Conservation (phyloP, 352 stramenopile species). For the Thraustotheca clavata region DNA sequence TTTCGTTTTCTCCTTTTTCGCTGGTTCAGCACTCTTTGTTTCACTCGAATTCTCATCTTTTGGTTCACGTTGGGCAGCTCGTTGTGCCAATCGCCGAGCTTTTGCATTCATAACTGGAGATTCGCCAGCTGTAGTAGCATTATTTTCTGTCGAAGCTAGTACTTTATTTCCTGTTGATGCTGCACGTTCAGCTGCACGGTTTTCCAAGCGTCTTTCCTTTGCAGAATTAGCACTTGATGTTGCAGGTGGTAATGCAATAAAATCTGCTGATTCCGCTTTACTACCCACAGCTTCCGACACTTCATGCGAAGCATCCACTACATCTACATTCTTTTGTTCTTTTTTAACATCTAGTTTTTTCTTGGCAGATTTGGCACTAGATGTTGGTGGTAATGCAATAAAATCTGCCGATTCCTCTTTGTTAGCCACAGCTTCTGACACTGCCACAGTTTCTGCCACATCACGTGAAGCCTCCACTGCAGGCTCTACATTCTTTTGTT, state of each 20-base stretch:
- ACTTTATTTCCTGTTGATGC: no score
- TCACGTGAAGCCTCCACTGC: background rate
- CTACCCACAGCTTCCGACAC: background rate
- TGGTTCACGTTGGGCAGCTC: background rate
- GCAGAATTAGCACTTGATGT: slow-evolving; percentile 30
- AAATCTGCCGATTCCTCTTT: background rate
- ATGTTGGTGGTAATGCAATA: background rate
- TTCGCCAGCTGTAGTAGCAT: slow-evolving; percentile 25
- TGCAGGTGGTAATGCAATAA: background rate
- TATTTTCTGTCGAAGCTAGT: slow-evolving; percentile 25
- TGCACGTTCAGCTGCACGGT: slow-evolving; percentile 33
- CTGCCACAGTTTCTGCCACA: background rate
- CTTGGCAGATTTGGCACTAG: slow-evolving; percentile 3
- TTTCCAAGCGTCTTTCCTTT: slow-evolving; percentile 45
- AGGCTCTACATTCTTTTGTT: background rate
- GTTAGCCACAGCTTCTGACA: background rate
- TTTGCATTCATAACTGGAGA: background rate
- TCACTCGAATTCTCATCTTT: background rate
- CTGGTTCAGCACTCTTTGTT: background rate
- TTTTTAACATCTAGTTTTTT: background rate
- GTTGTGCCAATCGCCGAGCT: slow-evolving; percentile 1
- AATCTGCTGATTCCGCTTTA: background rate
- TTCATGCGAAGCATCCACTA: background rate
- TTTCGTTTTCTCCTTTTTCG: slow-evolving; percentile 11
- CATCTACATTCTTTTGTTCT: background rate